Percentiles rank a stretch among this genome's conserved stretches.
Conservation (phyloP, 371 early-diverging fungal species). For the Batkoa obscura region DNA sequence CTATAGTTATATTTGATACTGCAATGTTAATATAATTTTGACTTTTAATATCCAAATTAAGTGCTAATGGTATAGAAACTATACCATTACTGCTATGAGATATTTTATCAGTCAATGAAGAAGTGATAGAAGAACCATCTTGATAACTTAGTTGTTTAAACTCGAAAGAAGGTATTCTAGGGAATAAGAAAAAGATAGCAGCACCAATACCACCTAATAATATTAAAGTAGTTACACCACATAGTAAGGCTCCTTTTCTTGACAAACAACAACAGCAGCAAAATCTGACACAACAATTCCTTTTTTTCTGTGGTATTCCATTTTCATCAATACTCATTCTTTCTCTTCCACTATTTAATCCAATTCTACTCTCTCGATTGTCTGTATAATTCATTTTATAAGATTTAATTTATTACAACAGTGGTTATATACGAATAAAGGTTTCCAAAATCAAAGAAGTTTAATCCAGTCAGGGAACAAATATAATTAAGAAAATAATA, state of each 20-base stretch:
- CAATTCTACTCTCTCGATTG: too few species aligned
- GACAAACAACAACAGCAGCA: conserved; percentile 5
- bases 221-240: not conserved
- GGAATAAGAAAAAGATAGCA: not conserved
- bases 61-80: not conserved
- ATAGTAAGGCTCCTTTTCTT: not conserved
- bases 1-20: not conserved
- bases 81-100: not conserved
- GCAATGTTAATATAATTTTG: conserved; percentile 2
- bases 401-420: too few species aligned
- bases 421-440: too few species aligned
- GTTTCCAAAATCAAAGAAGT: too few species aligned
- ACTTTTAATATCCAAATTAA: not conserved
- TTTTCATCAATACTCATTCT: too few species aligned
- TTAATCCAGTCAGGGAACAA: too few species aligned
- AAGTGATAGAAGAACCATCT: conserved; percentile 1
- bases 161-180: not conserved
- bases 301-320: not conserved
- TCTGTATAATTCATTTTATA: too few species aligned
- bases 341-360: too few species aligned
- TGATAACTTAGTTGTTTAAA: not conserved
- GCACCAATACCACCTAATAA: not conserved
- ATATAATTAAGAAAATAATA: too few species aligned
- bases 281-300: not conserved
- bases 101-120: not conserved